phyloP scores from a whole-genome alignment of 2,329 filamentous ascomycete genomes.

The Epichloe elymi region DNA sequence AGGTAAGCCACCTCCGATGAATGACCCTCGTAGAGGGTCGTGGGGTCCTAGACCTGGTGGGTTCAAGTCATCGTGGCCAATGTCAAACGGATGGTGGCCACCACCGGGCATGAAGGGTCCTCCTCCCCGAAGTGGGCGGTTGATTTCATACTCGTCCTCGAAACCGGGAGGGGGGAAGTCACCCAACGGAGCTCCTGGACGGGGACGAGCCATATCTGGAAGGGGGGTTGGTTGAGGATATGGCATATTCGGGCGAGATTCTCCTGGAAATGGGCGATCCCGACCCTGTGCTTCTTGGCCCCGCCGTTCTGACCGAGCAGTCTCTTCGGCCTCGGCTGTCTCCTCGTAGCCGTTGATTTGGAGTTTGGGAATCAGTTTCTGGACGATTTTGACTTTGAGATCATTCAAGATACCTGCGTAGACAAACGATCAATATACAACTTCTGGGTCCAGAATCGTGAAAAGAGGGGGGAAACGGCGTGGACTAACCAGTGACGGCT shows the following conservation, averaged over 20 bases:
- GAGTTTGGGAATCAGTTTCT: constrained; percentile 67
- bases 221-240: constrained; percentile 54
- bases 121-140: constrained; percentile 35
- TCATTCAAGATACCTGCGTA: constrained; percentile 48
- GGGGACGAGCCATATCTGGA: constrained; percentile 39
- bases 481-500: constrained; percentile 38
- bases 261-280: constrained; percentile 21
- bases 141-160: constrained; percentile 83
- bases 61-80: constrained; percentile 79
- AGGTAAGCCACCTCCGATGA: constrained; percentile 47
- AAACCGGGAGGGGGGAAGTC: constrained; percentile 79
- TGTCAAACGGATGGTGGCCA: constrained; percentile 47
- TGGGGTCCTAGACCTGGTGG: constrained; percentile 75
- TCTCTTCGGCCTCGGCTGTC: constrained; percentile 27
- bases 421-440: background rate
- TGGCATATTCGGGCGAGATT: constrained; percentile 49
- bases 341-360: constrained; percentile 71
- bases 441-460: background rate
- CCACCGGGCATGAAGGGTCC: constrained; percentile 26
- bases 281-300: constrained; percentile 26
- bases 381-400: constrained; percentile 68
- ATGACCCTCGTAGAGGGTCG: constrained; percentile 61
- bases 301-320: constrained; percentile 27
- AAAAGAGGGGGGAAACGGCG: background rate
- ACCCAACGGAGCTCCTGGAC: constrained; percentile 52